Evolutionary conservation across 83 land plant genomes (phyloP), one percentile per base, ranked within the genome.

Genomic region (Picea engelmannii): DNA sequence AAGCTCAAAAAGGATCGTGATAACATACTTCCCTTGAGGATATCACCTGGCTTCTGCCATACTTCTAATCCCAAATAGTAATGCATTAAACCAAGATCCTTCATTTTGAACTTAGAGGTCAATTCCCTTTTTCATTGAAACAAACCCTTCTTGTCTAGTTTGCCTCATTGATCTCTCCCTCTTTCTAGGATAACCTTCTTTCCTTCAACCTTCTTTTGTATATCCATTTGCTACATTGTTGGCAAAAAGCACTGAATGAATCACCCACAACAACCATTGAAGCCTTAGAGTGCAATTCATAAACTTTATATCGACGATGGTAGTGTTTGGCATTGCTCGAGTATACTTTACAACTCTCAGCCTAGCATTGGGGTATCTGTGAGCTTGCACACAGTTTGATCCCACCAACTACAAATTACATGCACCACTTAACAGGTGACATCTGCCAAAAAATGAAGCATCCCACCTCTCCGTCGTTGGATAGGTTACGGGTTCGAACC

Each of bases 201-300:
- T n/a, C n/a, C n/a, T n/a, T n/a, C n/a, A n/a, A n/a, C n/a, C n/a
- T n/a, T n/a, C n/a, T n/a, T n/a, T n/a, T n/a, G n/a, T n/a, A n/a
- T n/a, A n/a, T n/a, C n/a, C n/a, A n/a, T n/a, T n/a, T 90, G 81
- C 93, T 93, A 68, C 95, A 90, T 80, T 93, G 95, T 44, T 93
- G 93, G 62, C 95, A n/a, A 93, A 73, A 93, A 93, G n/a, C 95
- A 79, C 7, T 89, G 90, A 65, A 85, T 93, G 49, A 78, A 31
- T 93, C 95, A 77, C 79, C 79, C 5, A 91, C 85, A 80, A 86
- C 78, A 40, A 90, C 93, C 80, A 61, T 87, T 17, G 93, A 80
- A 78, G 84, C 76, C 81, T 90, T 91, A 7, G 93, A 86, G 70
- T 93, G 95, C 25, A 0, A 65, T 49, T 87, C 91, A 82, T 93